A percentile compares a stretch with the other conserved stretches of the same genome.
These are phyloP conservation scores for Ganoderma multipileum DNA, from an alignment of 1,284 basidiomycete genomes.

Conservation along the genomic window DNA sequence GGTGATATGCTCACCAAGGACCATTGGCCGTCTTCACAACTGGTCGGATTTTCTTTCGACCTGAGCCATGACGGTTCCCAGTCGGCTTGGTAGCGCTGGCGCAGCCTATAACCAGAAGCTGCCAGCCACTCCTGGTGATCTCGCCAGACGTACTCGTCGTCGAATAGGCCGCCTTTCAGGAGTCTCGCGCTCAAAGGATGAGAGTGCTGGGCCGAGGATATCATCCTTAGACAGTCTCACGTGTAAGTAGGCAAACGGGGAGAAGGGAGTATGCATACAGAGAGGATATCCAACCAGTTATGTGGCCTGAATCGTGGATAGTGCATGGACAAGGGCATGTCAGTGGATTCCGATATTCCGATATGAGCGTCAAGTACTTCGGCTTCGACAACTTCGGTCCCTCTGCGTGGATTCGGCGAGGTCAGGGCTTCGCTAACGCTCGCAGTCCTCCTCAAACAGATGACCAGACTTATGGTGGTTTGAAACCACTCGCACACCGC, in stretches of 20 bases:
- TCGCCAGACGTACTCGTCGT: constrained; percentile 5
- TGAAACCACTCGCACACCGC: not conserved
- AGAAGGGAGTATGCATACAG: not conserved
- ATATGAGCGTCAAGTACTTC: not conserved
- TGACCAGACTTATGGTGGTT: not conserved
- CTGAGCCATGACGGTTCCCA: constrained; percentile 27
- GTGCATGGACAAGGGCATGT: not conserved
- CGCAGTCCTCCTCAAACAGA: not conserved
- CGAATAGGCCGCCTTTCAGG: not conserved
- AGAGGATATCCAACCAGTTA: not conserved
- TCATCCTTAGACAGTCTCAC: not conserved
- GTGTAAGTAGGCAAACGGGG: not conserved
- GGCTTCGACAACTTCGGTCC: not conserved
- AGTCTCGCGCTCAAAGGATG: not conserved
- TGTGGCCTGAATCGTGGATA: not conserved
- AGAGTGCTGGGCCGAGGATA: not conserved
- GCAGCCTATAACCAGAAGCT: constrained; percentile 25
- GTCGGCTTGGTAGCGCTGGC: constrained; percentile 24
- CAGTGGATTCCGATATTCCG: not conserved
- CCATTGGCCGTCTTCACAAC: not conserved
- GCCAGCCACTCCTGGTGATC: constrained; percentile 25
- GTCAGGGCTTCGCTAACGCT: not conserved
- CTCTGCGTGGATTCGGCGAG: not conserved
- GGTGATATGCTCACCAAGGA: not conserved
- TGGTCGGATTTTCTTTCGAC: not conserved